Conservation (phyloP, 805 yeast genomes). For the Candida hungchunana region DNA sequence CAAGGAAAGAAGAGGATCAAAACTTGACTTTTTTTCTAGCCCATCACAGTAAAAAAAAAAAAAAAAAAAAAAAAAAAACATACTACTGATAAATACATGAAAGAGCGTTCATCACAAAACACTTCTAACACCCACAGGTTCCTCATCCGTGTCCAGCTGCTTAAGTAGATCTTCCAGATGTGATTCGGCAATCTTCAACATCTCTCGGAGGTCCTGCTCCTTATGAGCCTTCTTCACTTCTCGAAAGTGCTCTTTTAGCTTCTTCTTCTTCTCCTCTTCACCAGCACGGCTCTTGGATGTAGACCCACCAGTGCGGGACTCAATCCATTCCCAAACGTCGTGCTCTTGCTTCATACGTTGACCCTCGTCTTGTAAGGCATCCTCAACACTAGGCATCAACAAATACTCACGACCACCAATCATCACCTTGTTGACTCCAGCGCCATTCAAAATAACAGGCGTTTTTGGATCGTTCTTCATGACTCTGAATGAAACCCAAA, state of each 20-base stretch:
- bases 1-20: too few relatives aligned
- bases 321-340: constrained; percentile 29
- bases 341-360: constrained; percentile 14
- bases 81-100: background rate
- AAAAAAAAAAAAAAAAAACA: too few relatives aligned
- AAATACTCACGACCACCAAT: constrained; percentile 23
- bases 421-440: constrained; percentile 14
- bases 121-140: too few relatives aligned
- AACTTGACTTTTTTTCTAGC: constrained; percentile 1
- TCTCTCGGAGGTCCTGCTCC: constrained; percentile 23
- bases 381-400: constrained; percentile 20
- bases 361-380: constrained; percentile 3
- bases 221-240: constrained; percentile 12
- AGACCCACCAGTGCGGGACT: constrained; percentile 15
- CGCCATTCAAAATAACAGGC: background rate
- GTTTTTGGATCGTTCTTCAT: too few relatives aligned
- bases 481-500: background rate
- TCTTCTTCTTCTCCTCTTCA: background rate
- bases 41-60: too few relatives aligned
- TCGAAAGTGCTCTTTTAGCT: background rate
- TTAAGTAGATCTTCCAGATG: constrained; percentile 14
- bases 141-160: constrained; percentile 6
- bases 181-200: constrained; percentile 21
- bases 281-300: too few relatives aligned
- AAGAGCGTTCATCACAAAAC: too few relatives aligned